Conservation (phyloP, 1,284 basidiomycete species). For the Leccinum solheimii region DNA sequence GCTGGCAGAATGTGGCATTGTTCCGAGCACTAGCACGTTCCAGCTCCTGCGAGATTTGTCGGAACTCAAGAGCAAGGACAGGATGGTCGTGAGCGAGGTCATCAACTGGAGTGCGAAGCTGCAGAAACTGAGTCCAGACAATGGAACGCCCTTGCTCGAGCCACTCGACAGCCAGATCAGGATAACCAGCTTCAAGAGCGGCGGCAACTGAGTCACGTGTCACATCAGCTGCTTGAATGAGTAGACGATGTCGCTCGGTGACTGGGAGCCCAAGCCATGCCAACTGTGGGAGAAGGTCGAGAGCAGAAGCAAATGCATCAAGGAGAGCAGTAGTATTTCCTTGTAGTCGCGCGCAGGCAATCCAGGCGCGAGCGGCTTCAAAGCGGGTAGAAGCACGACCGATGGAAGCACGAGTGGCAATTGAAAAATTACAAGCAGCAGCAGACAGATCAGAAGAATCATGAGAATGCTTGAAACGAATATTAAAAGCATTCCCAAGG, state of each 20-base stretch:
- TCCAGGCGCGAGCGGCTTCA: background rate
- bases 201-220: background rate
- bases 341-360: background rate
- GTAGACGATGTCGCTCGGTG: background rate
- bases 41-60: background rate
- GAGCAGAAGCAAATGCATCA: background rate
- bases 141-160: background rate
- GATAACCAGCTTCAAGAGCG: background rate
- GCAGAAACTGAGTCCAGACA: background rate
- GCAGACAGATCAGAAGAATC: background rate
- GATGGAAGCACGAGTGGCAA: background rate
- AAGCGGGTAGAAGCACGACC: background rate
- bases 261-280: background rate
- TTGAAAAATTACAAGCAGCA: background rate
- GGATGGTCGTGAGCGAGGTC: background rate
- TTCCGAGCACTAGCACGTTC: background rate
- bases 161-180: background rate
- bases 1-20: background rate
- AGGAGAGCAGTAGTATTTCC: background rate
- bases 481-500: background rate
- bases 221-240: background rate
- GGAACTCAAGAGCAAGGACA: background rate
- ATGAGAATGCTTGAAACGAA: background rate
- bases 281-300: background rate
- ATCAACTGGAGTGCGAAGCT: background rate